Conservation (phyloP, 208 protist species). For the Trichomonas gallinae region DNA sequence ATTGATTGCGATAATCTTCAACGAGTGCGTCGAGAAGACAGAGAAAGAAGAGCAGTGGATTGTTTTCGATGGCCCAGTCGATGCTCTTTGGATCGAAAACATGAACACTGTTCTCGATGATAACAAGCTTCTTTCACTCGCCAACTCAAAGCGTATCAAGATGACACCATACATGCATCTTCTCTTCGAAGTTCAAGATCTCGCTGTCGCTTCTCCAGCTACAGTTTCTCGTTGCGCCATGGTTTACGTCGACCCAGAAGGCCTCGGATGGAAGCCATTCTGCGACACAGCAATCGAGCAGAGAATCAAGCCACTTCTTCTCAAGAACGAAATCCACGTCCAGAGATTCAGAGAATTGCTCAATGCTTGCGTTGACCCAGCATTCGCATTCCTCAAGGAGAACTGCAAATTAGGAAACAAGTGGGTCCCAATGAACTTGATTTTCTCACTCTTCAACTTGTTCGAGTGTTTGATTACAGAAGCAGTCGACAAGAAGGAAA, state of each 20-base stretch:
- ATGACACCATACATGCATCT: conserved; percentile 62
- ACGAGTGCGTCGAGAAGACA: conserved; percentile 55
- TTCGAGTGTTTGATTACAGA: not conserved
- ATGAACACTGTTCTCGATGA: conserved; percentile 97
- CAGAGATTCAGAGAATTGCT: not conserved
- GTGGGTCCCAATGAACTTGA: not conserved
- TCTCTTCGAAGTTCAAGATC: conserved; percentile 93
- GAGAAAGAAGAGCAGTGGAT: conserved; percentile 66
- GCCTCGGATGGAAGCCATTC: conserved; percentile 64
- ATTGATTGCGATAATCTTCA: conserved; percentile 56
- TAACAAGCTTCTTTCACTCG: conserved; percentile 86
- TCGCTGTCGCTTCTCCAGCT: conserved; percentile 86
- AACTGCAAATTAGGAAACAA: not conserved
- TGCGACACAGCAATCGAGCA: not conserved
- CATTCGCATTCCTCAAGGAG: not conserved
- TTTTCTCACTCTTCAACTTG: conserved; percentile 11
- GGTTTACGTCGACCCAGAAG: conserved; percentile 75
- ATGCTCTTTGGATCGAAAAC: conserved; percentile 96
- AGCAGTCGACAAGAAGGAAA: not conserved
- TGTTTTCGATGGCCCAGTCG: conserved; percentile 93
- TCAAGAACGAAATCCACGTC: not conserved
- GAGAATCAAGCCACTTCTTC: not conserved
- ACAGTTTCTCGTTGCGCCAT: conserved; percentile 94
- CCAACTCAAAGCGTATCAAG: conserved; percentile 84
- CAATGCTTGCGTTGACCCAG: not conserved